phyloP scores from a whole-genome alignment of 306 rosid species.

The Glycyrrhiza uralensis region DNA sequence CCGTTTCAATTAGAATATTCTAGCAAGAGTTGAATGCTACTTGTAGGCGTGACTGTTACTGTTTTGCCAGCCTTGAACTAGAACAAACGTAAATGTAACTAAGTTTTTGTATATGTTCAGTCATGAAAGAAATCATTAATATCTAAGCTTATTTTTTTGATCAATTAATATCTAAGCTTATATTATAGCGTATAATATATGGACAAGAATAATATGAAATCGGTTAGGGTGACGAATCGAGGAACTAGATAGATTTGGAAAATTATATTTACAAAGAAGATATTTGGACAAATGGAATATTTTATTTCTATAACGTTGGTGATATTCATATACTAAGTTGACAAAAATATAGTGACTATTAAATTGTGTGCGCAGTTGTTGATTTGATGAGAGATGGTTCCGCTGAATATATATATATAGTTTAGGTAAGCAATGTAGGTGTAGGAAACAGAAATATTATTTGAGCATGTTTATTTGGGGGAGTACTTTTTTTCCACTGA shows the following conservation, averaged over 20 bases:
- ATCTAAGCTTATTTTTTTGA: neutral
- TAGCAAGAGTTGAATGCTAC: neutral
- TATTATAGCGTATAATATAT: neutral
- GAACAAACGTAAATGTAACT: too few species aligned
- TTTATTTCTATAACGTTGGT: neutral
- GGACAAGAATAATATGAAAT: neutral
- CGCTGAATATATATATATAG: too few species aligned
- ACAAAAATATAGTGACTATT: neutral
- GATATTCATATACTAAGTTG: neutral
- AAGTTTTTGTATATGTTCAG: neutral
- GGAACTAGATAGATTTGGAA: neutral
- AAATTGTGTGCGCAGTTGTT: neutral
- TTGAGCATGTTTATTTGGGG: too few species aligned
- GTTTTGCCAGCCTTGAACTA: neutral
- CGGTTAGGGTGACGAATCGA: neutral
- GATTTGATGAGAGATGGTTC: neutral
- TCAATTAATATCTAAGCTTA: neutral
- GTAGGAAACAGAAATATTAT: too few species aligned
- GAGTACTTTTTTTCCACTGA: too few species aligned
- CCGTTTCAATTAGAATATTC: neutral
- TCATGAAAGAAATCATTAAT: neutral
- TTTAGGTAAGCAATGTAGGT: too few species aligned
- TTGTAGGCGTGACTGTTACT: neutral
- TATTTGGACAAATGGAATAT: neutral
- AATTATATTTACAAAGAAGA: neutral